Evolutionary conservation across 2,329 filamentous ascomycete genomes (phyloP).

Genomic region (Botrytis pseudocinerea): DNA sequence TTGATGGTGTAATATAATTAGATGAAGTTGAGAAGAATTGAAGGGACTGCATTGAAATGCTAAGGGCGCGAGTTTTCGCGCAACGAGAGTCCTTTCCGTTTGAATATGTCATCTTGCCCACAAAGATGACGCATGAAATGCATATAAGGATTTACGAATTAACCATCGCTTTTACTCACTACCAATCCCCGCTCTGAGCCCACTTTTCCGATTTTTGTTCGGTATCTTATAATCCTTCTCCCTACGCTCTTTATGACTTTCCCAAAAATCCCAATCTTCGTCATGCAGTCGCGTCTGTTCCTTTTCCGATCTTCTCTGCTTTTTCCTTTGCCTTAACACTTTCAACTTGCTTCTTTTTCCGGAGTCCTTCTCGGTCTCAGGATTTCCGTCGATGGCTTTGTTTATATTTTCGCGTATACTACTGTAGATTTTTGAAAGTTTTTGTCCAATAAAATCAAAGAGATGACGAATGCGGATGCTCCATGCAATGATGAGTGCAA

Average conservation of each 20-base stretch:
- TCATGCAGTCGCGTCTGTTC: not conserved
- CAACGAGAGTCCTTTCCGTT: not conserved
- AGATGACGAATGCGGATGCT: not conserved
- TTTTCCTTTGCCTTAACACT: not conserved
- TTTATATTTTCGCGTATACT: not conserved
- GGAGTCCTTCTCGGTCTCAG: not conserved
- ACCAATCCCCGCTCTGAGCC: not conserved
- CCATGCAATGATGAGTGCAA: not conserved
- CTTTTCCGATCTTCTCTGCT: not conserved
- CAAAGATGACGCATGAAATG: not conserved
- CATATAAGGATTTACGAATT: not conserved
- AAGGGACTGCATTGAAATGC: too few relatives aligned
- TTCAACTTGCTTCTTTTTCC: not conserved
- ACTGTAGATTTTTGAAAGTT: not conserved
- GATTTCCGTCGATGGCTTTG: not conserved
- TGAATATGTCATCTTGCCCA: not conserved
- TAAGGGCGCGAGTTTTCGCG: not conserved
- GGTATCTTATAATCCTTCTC: not conserved
- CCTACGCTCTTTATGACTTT: not conserved
- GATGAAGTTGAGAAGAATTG: too few relatives aligned
- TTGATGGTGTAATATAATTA: too few relatives aligned
- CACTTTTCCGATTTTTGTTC: not conserved
- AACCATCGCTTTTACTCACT: not conserved
- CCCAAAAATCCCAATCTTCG: not conserved
- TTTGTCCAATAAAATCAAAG: not conserved